Conservation (phyloP, 352 stramenopile genomes). For the Globisporangium canariense region DNA sequence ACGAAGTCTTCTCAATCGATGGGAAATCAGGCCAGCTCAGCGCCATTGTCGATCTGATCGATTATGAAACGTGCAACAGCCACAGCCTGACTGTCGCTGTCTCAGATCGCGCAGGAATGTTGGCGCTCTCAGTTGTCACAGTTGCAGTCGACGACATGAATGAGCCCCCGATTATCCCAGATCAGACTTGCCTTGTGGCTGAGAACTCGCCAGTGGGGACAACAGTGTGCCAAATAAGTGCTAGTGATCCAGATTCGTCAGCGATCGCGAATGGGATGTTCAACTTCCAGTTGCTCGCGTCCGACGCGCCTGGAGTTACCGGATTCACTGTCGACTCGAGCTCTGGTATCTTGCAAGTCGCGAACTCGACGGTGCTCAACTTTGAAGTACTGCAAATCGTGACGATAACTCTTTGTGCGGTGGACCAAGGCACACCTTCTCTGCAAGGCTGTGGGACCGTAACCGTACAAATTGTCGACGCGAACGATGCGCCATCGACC, state of each 20-base stretch:
- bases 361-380: constrained; percentile 6
- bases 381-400: constrained; percentile 3
- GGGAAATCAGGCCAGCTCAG: background rate
- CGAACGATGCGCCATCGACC: constrained; percentile 6
- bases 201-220: constrained; percentile 7
- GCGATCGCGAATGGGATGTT: constrained; percentile 2
- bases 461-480: background rate
- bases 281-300: background rate
- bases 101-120: background rate
- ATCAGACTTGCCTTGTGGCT: constrained; percentile 7
- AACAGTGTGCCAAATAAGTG: background rate
- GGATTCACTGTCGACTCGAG: constrained; percentile 4
- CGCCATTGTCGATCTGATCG: constrained; percentile 7
- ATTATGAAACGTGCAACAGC: constrained; percentile 7
- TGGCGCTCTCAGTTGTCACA: background rate
- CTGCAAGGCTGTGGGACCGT: constrained; percentile 6
- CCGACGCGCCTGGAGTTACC: background rate
- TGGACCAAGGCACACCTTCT: constrained; percentile 5
- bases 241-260: constrained; percentile 6
- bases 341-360: constrained; percentile 6
- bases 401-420: constrained; percentile 3
- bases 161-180: constrained; percentile 1
- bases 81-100: constrained; percentile 6
- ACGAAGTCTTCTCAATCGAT: constrained; percentile 8
- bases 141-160: constrained; percentile 6